Conservation (phyloP, 1,284 basidiomycete species). For the Papiliotrema flavescens region DNA sequence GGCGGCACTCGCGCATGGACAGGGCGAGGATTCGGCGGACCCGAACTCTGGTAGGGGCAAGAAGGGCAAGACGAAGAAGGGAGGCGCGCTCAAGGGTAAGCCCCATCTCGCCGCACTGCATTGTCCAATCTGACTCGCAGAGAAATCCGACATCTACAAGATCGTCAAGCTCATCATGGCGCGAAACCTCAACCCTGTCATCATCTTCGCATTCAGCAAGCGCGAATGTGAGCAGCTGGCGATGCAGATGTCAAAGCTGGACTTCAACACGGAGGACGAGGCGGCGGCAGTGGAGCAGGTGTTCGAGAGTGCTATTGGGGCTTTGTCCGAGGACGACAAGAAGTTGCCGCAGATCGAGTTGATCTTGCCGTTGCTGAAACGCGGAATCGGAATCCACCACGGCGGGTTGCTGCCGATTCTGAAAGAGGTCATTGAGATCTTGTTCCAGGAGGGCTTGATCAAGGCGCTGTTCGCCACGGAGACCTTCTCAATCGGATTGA, state of each 20-base stretch:
- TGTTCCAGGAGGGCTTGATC: conserved; percentile 99
- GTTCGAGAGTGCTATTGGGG: conserved; percentile 92
- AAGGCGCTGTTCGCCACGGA: conserved; percentile 99
- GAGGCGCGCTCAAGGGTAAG: conserved; percentile 83
- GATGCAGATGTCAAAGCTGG: conserved; percentile 87
- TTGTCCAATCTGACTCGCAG: conserved; percentile 5
- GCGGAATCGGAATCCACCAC: conserved; percentile 98
- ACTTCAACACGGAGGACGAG: conserved; percentile 93
- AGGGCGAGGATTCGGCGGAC: conserved; percentile 91
- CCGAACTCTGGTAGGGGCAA: conserved; percentile 73
- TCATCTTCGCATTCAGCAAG: conserved; percentile 98
- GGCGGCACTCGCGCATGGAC: conserved; percentile 79
- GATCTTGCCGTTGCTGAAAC: conserved; percentile 85
- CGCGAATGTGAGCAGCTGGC: conserved; percentile 95
- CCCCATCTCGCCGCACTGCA: background rate
- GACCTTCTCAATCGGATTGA: conserved; percentile 98
- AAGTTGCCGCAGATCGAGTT: conserved; percentile 92
- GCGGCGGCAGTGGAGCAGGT: conserved; percentile 83
- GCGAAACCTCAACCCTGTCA: conserved; percentile 97
- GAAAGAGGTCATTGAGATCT: conserved; percentile 98
- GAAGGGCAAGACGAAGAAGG: conserved; percentile 86
- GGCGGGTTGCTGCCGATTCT: conserved; percentile 95
- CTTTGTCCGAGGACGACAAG: conserved; percentile 81
- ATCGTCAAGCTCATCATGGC: conserved; percentile 99
- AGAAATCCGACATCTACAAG: conserved; percentile 78